Evolutionary conservation across 768 basidiomycete genomes (phyloP).

Genomic region (Mycena pura): DNA sequence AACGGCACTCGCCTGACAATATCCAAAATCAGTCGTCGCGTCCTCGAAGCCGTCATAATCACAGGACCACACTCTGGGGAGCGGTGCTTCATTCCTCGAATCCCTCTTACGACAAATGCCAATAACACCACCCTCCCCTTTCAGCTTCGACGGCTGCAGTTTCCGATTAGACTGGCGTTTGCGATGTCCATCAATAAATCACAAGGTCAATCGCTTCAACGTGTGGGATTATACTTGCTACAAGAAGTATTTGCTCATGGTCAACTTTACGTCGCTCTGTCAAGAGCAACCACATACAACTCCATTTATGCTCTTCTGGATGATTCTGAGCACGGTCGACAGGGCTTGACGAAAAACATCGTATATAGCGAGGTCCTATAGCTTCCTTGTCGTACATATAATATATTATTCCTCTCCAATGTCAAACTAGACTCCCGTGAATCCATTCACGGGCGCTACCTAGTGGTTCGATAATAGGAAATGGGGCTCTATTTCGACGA

Average conservation of each 20-base stretch:
- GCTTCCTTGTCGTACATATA: too few species aligned
- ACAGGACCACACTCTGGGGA: conserved; percentile 38
- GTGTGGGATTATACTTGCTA: not conserved
- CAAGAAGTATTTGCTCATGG: not conserved
- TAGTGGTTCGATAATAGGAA: too few species aligned
- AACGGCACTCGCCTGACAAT: conserved; percentile 44
- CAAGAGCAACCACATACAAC: too few species aligned
- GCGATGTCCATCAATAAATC: conserved; percentile 52
- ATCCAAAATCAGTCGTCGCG: conserved; percentile 26
- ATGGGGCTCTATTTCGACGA: too few species aligned
- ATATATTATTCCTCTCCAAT: too few species aligned
- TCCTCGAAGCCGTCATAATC: conserved; percentile 41
- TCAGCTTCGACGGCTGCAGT: conserved; percentile 41
- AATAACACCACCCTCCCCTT: conserved; percentile 28
- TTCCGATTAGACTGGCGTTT: conserved; percentile 50
- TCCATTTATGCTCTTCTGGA: too few species aligned
- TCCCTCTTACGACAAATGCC: conserved; percentile 15
- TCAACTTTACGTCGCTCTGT: not conserved
- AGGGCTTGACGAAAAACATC: too few species aligned
- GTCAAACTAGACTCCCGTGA: too few species aligned
- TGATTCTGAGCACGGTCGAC: too few species aligned
- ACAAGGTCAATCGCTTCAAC: conserved; percentile 38
- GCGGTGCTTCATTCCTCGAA: conserved; percentile 42
- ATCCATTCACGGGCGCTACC: too few species aligned
- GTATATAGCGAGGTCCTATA: too few species aligned